Percentiles rank a stretch among this genome's conserved stretches.
Evolutionary conservation across 257 asterid species (phyloP).

Genomic region (Mitragyna speciosa): DNA sequence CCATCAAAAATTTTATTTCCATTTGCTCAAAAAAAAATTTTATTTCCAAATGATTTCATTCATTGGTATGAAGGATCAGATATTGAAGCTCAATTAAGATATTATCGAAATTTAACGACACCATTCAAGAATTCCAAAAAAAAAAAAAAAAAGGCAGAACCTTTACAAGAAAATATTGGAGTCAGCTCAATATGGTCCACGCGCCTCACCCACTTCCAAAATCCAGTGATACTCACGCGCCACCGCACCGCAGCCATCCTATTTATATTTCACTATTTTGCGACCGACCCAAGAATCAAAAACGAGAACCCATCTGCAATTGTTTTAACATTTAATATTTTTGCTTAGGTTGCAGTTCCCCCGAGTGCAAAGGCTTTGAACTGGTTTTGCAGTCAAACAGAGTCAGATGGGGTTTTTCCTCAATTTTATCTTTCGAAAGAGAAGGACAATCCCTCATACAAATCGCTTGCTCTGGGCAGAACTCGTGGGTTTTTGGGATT

Average conservation of each 20-base stretch:
- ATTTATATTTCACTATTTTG: neutral
- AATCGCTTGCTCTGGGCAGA: slow-evolving; percentile 65
- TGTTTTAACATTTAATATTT: neutral
- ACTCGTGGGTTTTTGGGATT: slow-evolving; percentile 79
- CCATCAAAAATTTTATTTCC: too few species aligned
- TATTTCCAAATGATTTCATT: too few species aligned
- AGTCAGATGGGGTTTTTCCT: slow-evolving; percentile 68
- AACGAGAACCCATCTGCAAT: neutral
- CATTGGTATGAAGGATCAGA: too few species aligned
- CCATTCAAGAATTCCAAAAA: too few species aligned
- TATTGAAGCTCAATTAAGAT: too few species aligned
- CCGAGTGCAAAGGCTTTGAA: slow-evolving; percentile 89
- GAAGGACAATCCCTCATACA: slow-evolving; percentile 54
- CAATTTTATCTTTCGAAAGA: slow-evolving; percentile 71
- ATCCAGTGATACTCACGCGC: slow-evolving; percentile 3
- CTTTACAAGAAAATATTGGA: too few species aligned
- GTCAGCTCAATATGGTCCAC: neutral
- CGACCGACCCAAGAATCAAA: neutral
- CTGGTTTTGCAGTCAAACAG: slow-evolving; percentile 87
- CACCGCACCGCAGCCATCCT: neutral
- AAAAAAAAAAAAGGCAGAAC: too few species aligned
- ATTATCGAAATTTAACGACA: too few species aligned
- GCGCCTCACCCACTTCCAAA: neutral
- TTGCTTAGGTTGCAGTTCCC: slow-evolving; percentile 81
- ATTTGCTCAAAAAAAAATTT: too few species aligned